Base-by-base conservation (phyloP, 768 basidiomycete species). In the Rhodotorula sphaerocarpa region DNA sequence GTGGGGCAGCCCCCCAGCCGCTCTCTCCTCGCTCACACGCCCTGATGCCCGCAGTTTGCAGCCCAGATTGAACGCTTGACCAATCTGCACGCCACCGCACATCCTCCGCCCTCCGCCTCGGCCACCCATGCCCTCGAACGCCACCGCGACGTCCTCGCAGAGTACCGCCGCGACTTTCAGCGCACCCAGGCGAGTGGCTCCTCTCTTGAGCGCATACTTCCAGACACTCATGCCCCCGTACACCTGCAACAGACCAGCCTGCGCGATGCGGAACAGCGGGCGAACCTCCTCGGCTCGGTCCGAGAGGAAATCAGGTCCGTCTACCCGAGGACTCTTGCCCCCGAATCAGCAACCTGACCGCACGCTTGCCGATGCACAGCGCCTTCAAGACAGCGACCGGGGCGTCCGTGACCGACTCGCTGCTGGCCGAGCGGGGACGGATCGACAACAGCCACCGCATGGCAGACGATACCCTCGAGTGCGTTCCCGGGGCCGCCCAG, bases 391-490 rank as follows among this genome's bases (percentile, higher is more conserved):
- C 60, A 7, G 52, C 65, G 23, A 62, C 58, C 5, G 59, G 65
- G 15, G 61, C 65, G 0, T 67, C 67, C 20, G 71, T 65, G 36
- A 70, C 88, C 2, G 95, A 97, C 69, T 82, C 88, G 10, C 77
- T 99, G 44, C 79, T 99, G 31, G 83, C 84, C 28, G 95, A 99
- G 76, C 82, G 95, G 48, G 82, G 86, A 6, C 82, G 83, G 65
- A 93, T 97, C 63, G 93, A 96, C 76, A 87, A 84, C 67, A 90
- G 87, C 28, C 92, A 97, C 77, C 79, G 83, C 60, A 96, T 97
- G 92, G 87, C 89, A 25, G 93, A 97, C 73, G 86, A 87, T 45
- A 80, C 92, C 39, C 79, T 99, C 30, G 82, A 86, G 91, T 93
- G 72, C 61, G 87, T 52, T 46, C 36, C 39, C 56, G 59, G 33